Evolutionary conservation across 495 filamentous ascomycete genomes (phyloP), one percentile per base, ranked within the genome.

Genomic region (Aspergillus mulundensis): DNA sequence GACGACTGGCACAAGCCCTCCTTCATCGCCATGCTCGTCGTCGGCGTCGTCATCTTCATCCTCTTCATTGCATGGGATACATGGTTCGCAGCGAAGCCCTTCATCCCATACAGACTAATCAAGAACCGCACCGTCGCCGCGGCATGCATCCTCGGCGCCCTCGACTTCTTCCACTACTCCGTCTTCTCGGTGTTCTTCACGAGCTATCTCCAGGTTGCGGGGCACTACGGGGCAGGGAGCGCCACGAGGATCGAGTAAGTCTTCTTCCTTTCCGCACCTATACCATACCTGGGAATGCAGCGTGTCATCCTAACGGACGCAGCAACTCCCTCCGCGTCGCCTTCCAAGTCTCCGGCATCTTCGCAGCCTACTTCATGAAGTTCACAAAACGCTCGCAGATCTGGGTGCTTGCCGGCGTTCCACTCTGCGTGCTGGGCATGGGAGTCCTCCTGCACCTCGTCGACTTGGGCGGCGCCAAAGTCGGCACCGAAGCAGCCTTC

Each of bases 21-120:
- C 10, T 82, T 89, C 57, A 84, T 90, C 43, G 76, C 80, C 7
- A 77, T 91, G n/a, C 77, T 90, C 30, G 75, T 86, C 19, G 60
- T 87, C 4, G 64, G 64, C n/a, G 84, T 85, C 50, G 80, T 70
- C 12, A 66, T 91, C 10, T 70, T 92, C 7, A 69, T 80, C 28
- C 45, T 72, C 53, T 61, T 65, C 38, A 88, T 92, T 57, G 63
- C 77, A 18, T 73, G 64, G 34, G 73, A 94, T 62, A 65, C 87
- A 47, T 73, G 80, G 70, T 78, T 79, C 62, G 82, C 82, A 0
- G 80, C 88, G 24, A 84, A 78, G 11, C 90, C 90, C 5, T 90
- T 88, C 2, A 73, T 94, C 2, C 88, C 88, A 8, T 78, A 81
- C 7, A 79, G 81, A 34, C 78, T 94, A 56, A 70, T 93, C 57